These are phyloP conservation scores for Diaporthe capsici DNA, from an alignment of 2,329 filamentous ascomycete species.

Conservation along the genomic window DNA sequence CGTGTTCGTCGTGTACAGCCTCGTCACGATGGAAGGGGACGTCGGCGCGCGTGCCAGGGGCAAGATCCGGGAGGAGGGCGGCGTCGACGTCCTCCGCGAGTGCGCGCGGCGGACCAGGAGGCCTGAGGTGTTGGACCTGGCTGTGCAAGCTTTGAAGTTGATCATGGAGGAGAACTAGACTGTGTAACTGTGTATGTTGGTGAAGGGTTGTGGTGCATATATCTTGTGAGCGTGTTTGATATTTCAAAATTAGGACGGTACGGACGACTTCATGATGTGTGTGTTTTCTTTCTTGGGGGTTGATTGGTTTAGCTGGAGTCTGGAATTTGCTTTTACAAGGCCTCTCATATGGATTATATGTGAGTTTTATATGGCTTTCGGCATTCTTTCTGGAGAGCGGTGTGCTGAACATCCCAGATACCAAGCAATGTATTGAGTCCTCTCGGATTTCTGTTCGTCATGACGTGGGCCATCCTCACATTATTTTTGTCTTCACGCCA, in stretches of 20 bases:
- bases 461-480: too few species aligned
- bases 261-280: not conserved
- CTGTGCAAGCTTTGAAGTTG: constrained; percentile 80
- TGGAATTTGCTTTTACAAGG: not conserved
- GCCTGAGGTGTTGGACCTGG: constrained; percentile 78
- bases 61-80: constrained; percentile 73
- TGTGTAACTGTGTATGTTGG: not conserved
- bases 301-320: not conserved
- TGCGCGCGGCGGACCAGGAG: constrained; percentile 78
- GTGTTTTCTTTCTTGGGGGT: not conserved
- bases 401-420: not conserved
- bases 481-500: too few species aligned
- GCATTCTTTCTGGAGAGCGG: not conserved
- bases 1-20: constrained; percentile 80
- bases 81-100: constrained; percentile 77
- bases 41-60: constrained; percentile 72
- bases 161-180: constrained; percentile 61
- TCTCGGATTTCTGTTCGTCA: not conserved
- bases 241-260: not conserved
- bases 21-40: constrained; percentile 77
- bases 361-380: not conserved
- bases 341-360: not conserved
- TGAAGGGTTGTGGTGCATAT: not conserved
- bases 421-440: not conserved
- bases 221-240: constrained; percentile 17